A percentile compares a stretch with the other conserved stretches of the same genome.
phyloP scores from a whole-genome alignment of 805 yeast genomes.

The Candida ipomoeae region DNA sequence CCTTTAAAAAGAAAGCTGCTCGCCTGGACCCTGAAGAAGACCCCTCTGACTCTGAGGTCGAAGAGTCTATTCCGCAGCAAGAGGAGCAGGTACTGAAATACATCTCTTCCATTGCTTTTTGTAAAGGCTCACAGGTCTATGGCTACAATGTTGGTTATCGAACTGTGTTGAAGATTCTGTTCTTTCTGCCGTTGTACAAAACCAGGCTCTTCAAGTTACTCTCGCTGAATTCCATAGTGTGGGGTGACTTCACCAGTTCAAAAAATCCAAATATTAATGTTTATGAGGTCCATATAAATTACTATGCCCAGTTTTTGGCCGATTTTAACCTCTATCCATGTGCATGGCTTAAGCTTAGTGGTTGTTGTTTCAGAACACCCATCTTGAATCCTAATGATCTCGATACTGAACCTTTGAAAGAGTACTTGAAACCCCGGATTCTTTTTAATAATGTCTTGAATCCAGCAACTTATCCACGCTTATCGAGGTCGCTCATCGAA shows the following conservation, averaged over 20 bases:
- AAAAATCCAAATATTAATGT: constrained; percentile 9
- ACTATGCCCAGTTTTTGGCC: constrained; percentile 65
- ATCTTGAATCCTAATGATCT: constrained; percentile 22
- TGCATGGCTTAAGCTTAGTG: constrained; percentile 57
- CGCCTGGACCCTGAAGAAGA: constrained; percentile 11
- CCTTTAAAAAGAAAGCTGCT: constrained; percentile 28
- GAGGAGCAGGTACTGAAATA: constrained; percentile 29
- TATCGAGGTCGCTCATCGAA: constrained; percentile 64
- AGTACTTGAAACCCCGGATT: constrained; percentile 19
- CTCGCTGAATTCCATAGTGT: constrained; percentile 21
- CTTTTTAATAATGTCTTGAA: constrained; percentile 28
- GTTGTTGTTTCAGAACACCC: constrained; percentile 57
- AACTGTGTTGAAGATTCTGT: constrained; percentile 63
- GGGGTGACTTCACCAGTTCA: constrained; percentile 5
- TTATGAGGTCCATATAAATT: constrained; percentile 81
- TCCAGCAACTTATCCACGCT: constrained; percentile 39
- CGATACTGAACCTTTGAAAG: constrained; percentile 11
- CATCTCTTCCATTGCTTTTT: constrained; percentile 57
- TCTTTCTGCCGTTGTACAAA: constrained; percentile 59
- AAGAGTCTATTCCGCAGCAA: constrained; percentile 4
- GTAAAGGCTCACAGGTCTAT: constrained; percentile 77
- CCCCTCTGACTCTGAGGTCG: constrained; percentile 7
- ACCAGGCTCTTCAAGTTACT: constrained; percentile 50
- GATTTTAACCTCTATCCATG: constrained; percentile 87
- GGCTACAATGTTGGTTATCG: constrained; percentile 70